These are phyloP conservation scores for Lasiodiplodia citricola DNA, from an alignment of 2,329 filamentous ascomycete species.

Conservation along the genomic window DNA sequence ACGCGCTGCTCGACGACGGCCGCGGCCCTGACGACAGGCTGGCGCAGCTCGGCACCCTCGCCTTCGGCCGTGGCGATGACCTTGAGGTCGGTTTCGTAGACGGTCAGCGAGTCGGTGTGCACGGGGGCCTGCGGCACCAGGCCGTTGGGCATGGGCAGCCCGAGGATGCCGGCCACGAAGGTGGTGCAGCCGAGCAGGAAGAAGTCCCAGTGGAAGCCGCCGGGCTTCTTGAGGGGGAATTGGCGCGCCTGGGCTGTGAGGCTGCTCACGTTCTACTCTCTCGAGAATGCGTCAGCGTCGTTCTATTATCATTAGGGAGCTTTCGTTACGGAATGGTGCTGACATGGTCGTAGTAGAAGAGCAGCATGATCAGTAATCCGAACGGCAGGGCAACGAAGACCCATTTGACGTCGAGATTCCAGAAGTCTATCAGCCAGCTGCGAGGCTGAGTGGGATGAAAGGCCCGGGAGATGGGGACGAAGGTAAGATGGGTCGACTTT, in stretches of 20 bases:
- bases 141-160: conserved; percentile 60
- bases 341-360: conserved; percentile 64
- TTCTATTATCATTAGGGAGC: too few relatives aligned
- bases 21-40: conserved; percentile 51
- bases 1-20: conserved; percentile 59
- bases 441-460: conserved; percentile 56
- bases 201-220: conserved; percentile 64
- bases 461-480: conserved; percentile 50
- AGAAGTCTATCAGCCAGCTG: conserved; percentile 59
- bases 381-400: conserved; percentile 60
- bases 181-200: conserved; percentile 61
- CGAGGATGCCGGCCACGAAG: conserved; percentile 57
- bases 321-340: neutral
- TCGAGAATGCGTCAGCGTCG: neutral
- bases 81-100: conserved; percentile 38
- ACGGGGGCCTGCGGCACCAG: conserved; percentile 62
- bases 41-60: conserved; percentile 48
- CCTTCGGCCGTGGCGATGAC: conserved; percentile 49
- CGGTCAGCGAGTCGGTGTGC: conserved; percentile 59
- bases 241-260: conserved; percentile 53
- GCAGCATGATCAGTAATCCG: conserved; percentile 58
- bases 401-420: conserved; percentile 58
- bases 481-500: conserved; percentile 47
- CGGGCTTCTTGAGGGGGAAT: conserved; percentile 60
- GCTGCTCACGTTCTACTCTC: conserved; percentile 50